Base-by-base conservation (phyloP, 2,329 filamentous ascomycete species). In the Trichoderma koningiopsis region DNA sequence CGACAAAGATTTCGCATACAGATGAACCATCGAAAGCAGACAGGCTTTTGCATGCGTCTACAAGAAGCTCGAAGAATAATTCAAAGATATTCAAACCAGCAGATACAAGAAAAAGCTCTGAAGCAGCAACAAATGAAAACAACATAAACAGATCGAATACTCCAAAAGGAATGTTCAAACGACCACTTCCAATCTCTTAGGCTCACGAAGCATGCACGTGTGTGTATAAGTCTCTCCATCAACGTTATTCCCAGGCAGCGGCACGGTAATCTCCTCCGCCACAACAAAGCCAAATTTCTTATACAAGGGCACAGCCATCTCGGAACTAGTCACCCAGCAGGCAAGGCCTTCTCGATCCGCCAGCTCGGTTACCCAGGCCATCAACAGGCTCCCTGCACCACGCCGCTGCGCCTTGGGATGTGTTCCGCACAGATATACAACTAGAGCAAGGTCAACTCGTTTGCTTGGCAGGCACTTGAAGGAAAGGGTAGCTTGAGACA, bases 351-450 rank as follows among this genome's bases (percentile, higher is more conserved):
- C 13, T 33, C 22, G 56, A 37, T 59, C 56, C 31, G 56, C 56
- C 22, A 59, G 19, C 33, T 40, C 56, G 24, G 31, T 59, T 33
- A 59, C 56, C 56, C 56, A 59, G 56, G 31, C n/a, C 56, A 59
- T 33, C 11, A 59, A 5, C 13, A 59, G 24, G 56, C 56, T 59
- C 10, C 31, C 56, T 31, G 33, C 56, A 31, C 56, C 56, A 27
- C 56, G 56, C 13, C 56, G 56, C 22, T 59, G 56, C 10, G 56
- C 56, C 10, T 59, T 59, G 31, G 56, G 56, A 16, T 59, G 56
- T 35, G 56, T 59, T 16, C 56, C 56, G 19, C 37, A 35, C 33
- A 59, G 31, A 3, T 35, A 59, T 6, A 59, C 16, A 59, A 59
- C 47, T 49, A 4, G 4, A 22, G 4, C 4, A 24, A 24, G 24